phyloP scores from a whole-genome alignment of 2,329 filamentous ascomycete species.

The Ceratocystis diversiconidia region DNA sequence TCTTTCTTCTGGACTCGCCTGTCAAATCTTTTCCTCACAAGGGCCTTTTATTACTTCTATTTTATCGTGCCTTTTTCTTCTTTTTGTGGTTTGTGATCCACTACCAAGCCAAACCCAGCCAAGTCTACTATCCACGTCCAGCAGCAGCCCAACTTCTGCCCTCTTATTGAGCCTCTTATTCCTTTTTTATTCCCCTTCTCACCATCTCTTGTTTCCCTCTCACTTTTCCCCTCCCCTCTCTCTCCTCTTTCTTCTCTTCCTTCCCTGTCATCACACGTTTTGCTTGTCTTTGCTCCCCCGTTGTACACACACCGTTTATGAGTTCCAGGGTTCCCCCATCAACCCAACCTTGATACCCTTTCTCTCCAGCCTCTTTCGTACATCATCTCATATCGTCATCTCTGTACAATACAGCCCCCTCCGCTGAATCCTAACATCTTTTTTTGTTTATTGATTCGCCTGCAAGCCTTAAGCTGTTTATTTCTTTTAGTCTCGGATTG shows the following conservation, averaged over 20 bases:
- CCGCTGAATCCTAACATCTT: neutral
- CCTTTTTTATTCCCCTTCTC: neutral
- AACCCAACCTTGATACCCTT: conserved; percentile 11
- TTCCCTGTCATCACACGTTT: conserved; percentile 1
- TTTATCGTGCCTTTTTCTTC: neutral
- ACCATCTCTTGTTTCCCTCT: neutral
- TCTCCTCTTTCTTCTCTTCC: neutral
- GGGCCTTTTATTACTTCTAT: neutral
- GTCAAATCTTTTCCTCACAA: neutral
- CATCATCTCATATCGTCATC: conserved; percentile 1
- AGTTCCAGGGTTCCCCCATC: neutral
- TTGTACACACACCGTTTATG: neutral
- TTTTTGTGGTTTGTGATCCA: neutral
- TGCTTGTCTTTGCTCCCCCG: neutral
- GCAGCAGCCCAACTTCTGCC: neutral
- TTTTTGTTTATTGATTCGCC: neutral
- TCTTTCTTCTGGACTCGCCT: neutral
- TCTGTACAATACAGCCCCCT: conserved; percentile 7
- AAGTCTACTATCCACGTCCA: neutral
- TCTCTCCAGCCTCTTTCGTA: neutral
- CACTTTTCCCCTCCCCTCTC: neutral
- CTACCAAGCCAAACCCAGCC: neutral
- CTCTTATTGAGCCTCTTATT: neutral
- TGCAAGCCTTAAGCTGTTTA: neutral
- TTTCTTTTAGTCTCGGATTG: neutral